A percentile compares a stretch with the other conserved stretches of the same genome.
These are phyloP conservation scores for Cyberlindnera suaveolens DNA, from an alignment of 805 yeast species.

Conservation along the genomic window DNA sequence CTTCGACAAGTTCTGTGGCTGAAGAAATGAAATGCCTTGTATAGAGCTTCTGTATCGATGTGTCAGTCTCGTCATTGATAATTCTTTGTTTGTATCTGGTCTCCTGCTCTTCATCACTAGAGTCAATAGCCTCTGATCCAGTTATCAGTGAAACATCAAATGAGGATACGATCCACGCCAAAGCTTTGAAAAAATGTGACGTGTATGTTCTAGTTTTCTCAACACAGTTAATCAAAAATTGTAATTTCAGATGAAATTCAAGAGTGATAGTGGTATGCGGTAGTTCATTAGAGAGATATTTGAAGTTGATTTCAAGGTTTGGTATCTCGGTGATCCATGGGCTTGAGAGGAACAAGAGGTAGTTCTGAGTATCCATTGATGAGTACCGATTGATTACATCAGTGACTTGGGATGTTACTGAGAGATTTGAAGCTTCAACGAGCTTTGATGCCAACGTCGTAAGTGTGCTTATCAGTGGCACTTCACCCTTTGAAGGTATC, in stretches of 20 bases:
- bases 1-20: constrained; percentile 13
- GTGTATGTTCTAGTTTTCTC: neutral
- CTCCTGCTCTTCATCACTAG: neutral
- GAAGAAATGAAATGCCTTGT: constrained; percentile 22
- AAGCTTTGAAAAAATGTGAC: neutral
- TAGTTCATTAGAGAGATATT: constrained; percentile 1
- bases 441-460: neutral
- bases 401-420: constrained; percentile 2
- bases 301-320: constrained; percentile 3
- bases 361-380: neutral
- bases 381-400: constrained; percentile 10
- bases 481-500: constrained; percentile 1
- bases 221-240: constrained; percentile 3
- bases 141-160: constrained; percentile 9
- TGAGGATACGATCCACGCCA: constrained; percentile 5
- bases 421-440: constrained; percentile 2
- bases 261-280: neutral
- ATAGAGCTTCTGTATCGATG: constrained; percentile 11
- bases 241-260: constrained; percentile 2
- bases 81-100: constrained; percentile 1
- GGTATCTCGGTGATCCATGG: constrained; percentile 5
- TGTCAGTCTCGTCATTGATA: constrained; percentile 9
- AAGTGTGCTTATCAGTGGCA: neutral
- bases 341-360: constrained; percentile 6
- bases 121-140: constrained; percentile 3